These are phyloP conservation scores for Neopestalotiopsis clavispora DNA, from an alignment of 2,329 filamentous ascomycete genomes.

Conservation along the genomic window DNA sequence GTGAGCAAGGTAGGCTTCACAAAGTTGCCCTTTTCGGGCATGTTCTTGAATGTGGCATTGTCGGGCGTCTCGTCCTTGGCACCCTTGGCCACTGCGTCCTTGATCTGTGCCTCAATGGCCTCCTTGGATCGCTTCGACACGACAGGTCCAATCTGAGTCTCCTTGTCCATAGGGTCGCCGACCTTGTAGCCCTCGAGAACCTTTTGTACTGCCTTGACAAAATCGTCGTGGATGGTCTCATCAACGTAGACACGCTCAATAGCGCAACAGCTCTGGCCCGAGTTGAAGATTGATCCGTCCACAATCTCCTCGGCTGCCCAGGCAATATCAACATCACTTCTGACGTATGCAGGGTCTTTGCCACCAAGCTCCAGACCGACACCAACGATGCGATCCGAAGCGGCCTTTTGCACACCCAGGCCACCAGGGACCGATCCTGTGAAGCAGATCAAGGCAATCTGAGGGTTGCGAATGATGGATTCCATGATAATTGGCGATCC, in stretches of 20 bases:
- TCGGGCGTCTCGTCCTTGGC: conserved; percentile 84
- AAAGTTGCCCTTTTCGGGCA: conserved; percentile 83
- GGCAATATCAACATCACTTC: conserved; percentile 81
- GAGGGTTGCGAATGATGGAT: conserved; percentile 75
- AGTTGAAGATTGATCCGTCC: conserved; percentile 96
- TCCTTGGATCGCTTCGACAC: conserved; percentile 81
- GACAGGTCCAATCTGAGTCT: conserved; percentile 86
- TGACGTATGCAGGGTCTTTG: conserved; percentile 91
- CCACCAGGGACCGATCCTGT: conserved; percentile 92
- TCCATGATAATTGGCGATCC: conserved; percentile 80
- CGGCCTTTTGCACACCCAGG: conserved; percentile 82
- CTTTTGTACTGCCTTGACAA: conserved; percentile 78
- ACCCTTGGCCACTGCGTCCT: conserved; percentile 82
- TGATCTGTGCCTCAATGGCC: conserved; percentile 77
- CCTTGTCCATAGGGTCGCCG: conserved; percentile 82
- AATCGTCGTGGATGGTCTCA: conserved; percentile 80
- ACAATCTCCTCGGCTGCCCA: conserved; percentile 96
- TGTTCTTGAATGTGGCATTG: conserved; percentile 75
- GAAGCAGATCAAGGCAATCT: conserved; percentile 85
- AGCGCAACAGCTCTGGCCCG: conserved; percentile 96
- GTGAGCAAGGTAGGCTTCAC: conserved; percentile 84
- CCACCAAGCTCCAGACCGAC: conserved; percentile 92
- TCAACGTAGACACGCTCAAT: conserved; percentile 92
- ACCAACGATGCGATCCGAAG: conserved; percentile 80
- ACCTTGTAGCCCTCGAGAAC: conserved; percentile 83